Evolutionary conservation across 306 rosid genomes (phyloP).

Genomic region (Pueraria montana): DNA sequence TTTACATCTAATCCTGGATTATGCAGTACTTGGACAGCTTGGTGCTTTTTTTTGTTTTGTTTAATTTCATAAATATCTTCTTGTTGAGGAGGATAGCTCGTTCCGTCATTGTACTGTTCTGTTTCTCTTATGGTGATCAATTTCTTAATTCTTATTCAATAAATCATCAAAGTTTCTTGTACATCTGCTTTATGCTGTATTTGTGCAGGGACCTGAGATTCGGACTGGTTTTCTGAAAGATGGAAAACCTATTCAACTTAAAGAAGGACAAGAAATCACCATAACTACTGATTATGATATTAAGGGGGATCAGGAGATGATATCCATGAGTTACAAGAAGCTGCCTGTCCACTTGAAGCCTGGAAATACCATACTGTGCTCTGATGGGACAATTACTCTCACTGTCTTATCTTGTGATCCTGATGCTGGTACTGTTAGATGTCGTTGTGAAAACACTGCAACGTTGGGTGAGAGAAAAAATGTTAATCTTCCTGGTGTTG

Average conservation of each 20-base stretch:
- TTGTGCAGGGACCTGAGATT: constrained; percentile 91
- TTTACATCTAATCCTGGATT: constrained; percentile 10
- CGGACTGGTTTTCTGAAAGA: constrained; percentile 90
- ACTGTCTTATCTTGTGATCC: constrained; percentile 83
- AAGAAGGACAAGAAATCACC: constrained; percentile 91
- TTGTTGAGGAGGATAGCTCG: constrained; percentile 5
- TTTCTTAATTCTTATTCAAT: not conserved
- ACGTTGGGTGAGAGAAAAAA: constrained; percentile 93
- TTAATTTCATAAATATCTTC: not conserved
- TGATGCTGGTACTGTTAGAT: constrained; percentile 73
- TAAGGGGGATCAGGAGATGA: constrained; percentile 75
- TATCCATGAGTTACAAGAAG: constrained; percentile 94
- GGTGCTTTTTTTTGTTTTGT: not conserved
- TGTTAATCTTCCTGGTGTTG: constrained; percentile 96
- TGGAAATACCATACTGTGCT: constrained; percentile 82
- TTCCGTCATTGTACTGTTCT: not conserved
- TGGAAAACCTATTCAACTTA: constrained; percentile 89
- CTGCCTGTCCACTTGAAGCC: constrained; percentile 86
- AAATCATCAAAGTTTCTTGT: not conserved
- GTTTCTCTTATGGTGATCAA: not conserved
- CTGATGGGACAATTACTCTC: constrained; percentile 93
- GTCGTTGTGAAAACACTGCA: constrained; percentile 89
- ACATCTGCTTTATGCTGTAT: constrained; percentile 35
- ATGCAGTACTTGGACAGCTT: not conserved
- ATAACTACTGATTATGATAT: constrained; percentile 82